Percentiles rank a stretch among this genome's conserved stretches.
These are phyloP conservation scores for Xylaria scruposa DNA, from an alignment of 495 filamentous ascomycete genomes.

Conservation along the genomic window DNA sequence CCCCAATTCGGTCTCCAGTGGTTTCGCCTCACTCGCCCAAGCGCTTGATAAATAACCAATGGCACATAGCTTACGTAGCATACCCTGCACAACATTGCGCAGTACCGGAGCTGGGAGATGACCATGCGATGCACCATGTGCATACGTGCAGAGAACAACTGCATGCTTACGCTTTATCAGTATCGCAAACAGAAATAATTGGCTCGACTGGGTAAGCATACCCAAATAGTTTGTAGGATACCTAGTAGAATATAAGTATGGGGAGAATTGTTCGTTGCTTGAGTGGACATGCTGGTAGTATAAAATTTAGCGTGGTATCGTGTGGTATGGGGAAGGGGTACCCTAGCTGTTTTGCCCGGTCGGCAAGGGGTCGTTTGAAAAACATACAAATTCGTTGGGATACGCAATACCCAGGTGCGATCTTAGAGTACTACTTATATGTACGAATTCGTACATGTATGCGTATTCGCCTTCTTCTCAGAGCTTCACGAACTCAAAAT, in stretches of 20 bases:
- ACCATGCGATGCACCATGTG: not conserved
- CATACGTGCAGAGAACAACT: not conserved
- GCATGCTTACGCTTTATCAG: not conserved
- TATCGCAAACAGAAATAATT: not conserved
- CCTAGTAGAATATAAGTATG: not conserved
- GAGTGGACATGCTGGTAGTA: not conserved
- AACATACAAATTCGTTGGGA: not conserved
- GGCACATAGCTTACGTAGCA: not conserved
- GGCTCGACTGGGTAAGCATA: not conserved
- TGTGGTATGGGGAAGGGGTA: not conserved
- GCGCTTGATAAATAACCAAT: slow-evolving; percentile 1
- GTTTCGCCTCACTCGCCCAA: slow-evolving; percentile 16
- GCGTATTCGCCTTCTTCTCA: not conserved
- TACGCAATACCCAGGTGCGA: not conserved
- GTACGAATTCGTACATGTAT: no score
- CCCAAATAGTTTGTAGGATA: no score
- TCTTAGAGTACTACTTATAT: not conserved
- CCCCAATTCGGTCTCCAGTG: slow-evolving; percentile 11
- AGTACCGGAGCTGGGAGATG: not conserved
- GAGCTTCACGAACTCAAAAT: not conserved
- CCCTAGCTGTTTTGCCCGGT: not conserved
- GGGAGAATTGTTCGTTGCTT: not conserved
- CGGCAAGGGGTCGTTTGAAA: not conserved
- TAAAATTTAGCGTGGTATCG: not conserved
- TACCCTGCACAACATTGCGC: not conserved